Conservation (phyloP, 176 grass and related monocot genomes). For the Rhynchospora pubera region DNA sequence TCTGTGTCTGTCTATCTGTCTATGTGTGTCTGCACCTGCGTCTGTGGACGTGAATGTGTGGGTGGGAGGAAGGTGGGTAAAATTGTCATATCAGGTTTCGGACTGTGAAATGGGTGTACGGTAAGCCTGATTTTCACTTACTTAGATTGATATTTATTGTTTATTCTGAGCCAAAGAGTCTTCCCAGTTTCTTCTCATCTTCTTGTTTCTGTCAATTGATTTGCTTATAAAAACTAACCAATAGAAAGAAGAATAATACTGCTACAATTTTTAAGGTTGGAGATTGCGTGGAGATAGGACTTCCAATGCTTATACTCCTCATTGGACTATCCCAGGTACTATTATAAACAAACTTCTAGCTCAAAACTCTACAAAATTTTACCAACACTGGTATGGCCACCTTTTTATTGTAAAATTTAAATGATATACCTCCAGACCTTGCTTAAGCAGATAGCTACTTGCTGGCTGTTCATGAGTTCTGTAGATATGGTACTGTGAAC, state of each 20-base stretch:
- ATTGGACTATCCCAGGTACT: conserved; percentile 45
- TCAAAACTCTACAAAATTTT: background rate
- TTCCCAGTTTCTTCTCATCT: background rate
- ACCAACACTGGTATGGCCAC: background rate
- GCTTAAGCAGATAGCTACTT: background rate
- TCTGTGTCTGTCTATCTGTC: background rate
- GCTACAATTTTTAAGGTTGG: conserved; percentile 34
- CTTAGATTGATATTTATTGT: background rate
- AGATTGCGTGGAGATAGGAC: conserved; percentile 47
- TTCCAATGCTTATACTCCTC: conserved; percentile 46
- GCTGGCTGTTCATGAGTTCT: background rate
- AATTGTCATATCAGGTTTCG: conserved; percentile 1
- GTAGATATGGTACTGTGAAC: background rate
- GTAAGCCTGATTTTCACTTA: background rate
- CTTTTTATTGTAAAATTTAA: background rate
- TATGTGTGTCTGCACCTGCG: background rate
- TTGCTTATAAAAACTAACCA: background rate
- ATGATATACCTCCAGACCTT: background rate
- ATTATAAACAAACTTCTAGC: background rate
- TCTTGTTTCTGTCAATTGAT: background rate
- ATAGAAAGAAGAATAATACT: conserved; percentile 1
- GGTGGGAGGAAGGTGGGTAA: background rate
- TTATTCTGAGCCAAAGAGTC: background rate
- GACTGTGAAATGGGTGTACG: background rate
- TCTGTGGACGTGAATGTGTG: background rate